Base-by-base conservation (phyloP, 257 asterid genomes). In the Penstemon newberryi region DNA sequence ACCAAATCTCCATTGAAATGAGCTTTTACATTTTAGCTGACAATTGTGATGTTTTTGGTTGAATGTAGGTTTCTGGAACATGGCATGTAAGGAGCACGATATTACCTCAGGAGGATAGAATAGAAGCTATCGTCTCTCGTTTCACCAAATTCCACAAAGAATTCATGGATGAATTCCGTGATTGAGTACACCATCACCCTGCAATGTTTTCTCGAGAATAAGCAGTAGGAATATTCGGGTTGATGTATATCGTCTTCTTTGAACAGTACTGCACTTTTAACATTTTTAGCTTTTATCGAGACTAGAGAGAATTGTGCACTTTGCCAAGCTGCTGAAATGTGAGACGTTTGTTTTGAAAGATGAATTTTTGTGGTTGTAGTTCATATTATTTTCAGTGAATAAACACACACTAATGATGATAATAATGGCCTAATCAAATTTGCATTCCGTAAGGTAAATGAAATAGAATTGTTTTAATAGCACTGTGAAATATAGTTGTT, bases 41-140 rank as follows among this genome's bases (percentile, higher is more conserved):
- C 8, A 4, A 12, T 13, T 19, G 40, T 19, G 19, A 46, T 25
- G 8, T 11, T 36, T 40, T 55, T 63, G 65, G 33, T 59, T 45
- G 49, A 37, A 70, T 56, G 63, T 65, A 86, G 98, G 96, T 80
- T 18, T 82, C 83, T 5, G 98, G 97, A 25, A 92, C 98, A 1
- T 92, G 97, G 98, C 98, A 92, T 76, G 78, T 92, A 66, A 82
- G 98, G 85, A 90, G 95, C 83, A 92, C 98, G 3, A 92, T 92
- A 77, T 79, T 92, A 66, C 98, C 98, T 68, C 97, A 82, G 63
- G 98, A 90, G 82, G 96, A 90, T 64, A 85, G 80, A 76, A 92
- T 90, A 51, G 96, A 96, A 2, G 96, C 97, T 44, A 75, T 90
- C 43, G 83, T 84, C 3, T 42, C 91, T 13, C 96, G 91, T 13